A percentile compares a stretch with the other conserved stretches of the same genome.
Conservation (phyloP, 495 filamentous ascomycete species). For the Xylaria intraflava region DNA sequence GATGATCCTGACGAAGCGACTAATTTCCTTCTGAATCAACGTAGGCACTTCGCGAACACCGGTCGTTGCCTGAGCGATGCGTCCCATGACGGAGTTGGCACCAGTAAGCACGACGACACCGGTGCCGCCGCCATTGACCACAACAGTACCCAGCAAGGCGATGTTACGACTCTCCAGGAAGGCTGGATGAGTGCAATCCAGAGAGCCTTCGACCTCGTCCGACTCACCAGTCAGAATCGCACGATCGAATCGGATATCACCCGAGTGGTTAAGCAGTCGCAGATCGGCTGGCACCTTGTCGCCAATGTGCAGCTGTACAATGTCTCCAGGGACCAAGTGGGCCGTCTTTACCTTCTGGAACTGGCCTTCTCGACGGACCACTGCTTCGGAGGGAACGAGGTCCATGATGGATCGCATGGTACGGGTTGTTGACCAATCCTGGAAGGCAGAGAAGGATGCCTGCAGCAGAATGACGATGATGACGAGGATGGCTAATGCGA, state of each 20-base stretch:
- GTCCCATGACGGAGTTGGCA: constrained; percentile 29
- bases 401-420: constrained; percentile 30
- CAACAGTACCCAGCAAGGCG: constrained; percentile 24
- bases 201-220: constrained; percentile 18
- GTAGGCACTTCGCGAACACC: constrained; percentile 22
- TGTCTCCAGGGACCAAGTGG: constrained; percentile 2
- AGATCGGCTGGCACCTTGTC: constrained; percentile 18
- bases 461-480: constrained; percentile 32
- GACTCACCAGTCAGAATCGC: constrained; percentile 29
- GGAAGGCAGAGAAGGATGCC: constrained; percentile 31
- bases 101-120: constrained; percentile 34
- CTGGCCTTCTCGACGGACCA: constrained; percentile 13
- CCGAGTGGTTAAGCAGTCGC: constrained; percentile 18
- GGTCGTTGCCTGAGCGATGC: constrained; percentile 28
- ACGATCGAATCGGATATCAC: constrained; percentile 26
- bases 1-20: constrained; percentile 32
- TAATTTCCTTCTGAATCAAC: constrained; percentile 29
- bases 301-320: constrained; percentile 12
- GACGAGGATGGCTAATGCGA: constrained; percentile 31
- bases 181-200: constrained; percentile 21
- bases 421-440: constrained; percentile 32
- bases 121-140: constrained; percentile 23
- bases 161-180: constrained; percentile 29
- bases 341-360: not conserved
- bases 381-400: constrained; percentile 24